These are phyloP conservation scores for Citrus medica DNA, from an alignment of 345 rosid genomes.

Conservation along the genomic window DNA sequence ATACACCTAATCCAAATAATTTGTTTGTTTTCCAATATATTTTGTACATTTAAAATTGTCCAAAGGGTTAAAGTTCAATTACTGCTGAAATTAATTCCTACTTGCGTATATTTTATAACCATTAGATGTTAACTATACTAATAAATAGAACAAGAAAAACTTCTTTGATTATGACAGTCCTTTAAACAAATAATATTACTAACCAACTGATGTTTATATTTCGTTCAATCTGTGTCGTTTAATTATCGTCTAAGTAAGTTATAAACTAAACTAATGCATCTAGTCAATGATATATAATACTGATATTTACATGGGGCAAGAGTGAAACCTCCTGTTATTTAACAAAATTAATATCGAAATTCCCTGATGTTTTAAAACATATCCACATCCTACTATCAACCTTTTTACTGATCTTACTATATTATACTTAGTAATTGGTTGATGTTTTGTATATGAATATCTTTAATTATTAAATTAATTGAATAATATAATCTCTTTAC, in stretches of 20 bases:
- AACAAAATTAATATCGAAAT: no score
- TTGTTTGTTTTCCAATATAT: constrained; percentile 13
- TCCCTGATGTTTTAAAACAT: no score
- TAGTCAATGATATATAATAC: background rate
- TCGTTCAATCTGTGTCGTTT: background rate
- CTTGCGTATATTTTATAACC: background rate
- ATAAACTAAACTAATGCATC: background rate
- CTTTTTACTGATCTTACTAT: no score
- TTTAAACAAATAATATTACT: background rate
- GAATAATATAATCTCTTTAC: no score
- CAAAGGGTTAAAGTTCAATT: constrained; percentile 13
- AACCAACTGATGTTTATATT: constrained; percentile 15
- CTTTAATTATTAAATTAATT: no score
- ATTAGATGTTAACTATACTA: background rate
- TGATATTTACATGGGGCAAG: background rate
- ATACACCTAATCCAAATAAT: constrained; percentile 45
- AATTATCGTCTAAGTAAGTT: background rate
- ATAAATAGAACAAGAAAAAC: background rate
- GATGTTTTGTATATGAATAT: no score
- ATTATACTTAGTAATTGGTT: no score
- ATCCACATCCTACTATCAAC: no score
- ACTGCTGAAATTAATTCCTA: constrained; percentile 9
- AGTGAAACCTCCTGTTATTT: no score
- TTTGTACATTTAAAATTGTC: background rate
- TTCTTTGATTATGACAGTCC: constrained; percentile 11